Percentiles rank a stretch among this genome's conserved stretches.
Evolutionary conservation across 2,329 filamentous ascomycete species (phyloP).

Genomic region (Gyromitra esculenta): DNA sequence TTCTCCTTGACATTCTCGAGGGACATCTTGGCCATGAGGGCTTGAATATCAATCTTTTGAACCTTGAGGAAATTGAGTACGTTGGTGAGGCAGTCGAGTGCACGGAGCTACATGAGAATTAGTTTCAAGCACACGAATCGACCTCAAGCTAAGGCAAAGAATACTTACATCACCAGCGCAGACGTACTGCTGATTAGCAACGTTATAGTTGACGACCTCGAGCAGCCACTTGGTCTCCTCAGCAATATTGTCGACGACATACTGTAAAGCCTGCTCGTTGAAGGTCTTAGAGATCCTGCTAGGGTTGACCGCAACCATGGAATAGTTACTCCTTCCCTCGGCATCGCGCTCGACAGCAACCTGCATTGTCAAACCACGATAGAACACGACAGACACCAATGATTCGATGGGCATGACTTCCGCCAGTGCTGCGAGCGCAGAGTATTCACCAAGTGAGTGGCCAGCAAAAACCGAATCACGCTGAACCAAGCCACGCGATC

Average conservation of each 20-base stretch:
- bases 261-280: constrained; percentile 96
- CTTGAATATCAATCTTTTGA: constrained; percentile 96
- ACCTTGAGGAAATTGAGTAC: constrained; percentile 95
- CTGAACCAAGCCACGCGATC: constrained; percentile 92
- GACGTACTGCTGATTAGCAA: constrained; percentile 79
- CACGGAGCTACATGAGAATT: constrained; percentile 64
- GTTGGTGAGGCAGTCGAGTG: constrained; percentile 75
- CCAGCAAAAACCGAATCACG: constrained; percentile 97
- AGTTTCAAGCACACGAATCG: background rate
- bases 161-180: constrained; percentile 69
- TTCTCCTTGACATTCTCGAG: constrained; percentile 92
- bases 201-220: constrained; percentile 98
- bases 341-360: constrained; percentile 97
- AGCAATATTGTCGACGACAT: constrained; percentile 93
- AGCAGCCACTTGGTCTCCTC: constrained; percentile 94
- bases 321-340: constrained; percentile 93
- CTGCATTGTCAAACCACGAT: constrained; percentile 98
- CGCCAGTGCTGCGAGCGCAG: constrained; percentile 90
- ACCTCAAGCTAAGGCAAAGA: background rate
- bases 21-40: constrained; percentile 84
- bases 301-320: constrained; percentile 98
- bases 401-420: constrained; percentile 99
- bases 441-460: constrained; percentile 98
- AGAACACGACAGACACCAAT: constrained; percentile 97
- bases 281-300: constrained; percentile 98